Evolutionary conservation across 1,284 basidiomycete species (phyloP).

Genomic region (Puccinia coronata): DNA sequence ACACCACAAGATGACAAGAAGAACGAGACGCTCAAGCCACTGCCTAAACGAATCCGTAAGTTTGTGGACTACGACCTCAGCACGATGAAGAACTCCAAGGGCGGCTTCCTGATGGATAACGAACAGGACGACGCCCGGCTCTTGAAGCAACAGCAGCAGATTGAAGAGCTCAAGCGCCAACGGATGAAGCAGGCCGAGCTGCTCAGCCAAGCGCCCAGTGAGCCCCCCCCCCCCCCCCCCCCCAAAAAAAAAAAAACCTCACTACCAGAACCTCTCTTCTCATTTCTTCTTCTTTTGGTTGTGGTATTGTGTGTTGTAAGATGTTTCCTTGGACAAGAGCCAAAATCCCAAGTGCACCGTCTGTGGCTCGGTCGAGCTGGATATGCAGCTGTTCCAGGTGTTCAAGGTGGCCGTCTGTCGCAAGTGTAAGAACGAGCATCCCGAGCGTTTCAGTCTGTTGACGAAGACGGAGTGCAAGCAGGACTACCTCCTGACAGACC

Average conservation of each 20-base stretch:
- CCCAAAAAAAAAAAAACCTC: no score
- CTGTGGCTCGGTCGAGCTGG: constrained; percentile 80
- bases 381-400: constrained; percentile 74
- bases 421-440: constrained; percentile 80
- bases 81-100: constrained; percentile 68
- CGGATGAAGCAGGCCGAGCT: constrained; percentile 53
- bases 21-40: constrained; percentile 47
- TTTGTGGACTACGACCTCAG: constrained; percentile 48
- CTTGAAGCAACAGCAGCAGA: constrained; percentile 53
- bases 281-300: not conserved
- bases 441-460: constrained; percentile 88
- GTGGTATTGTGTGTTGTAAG: not conserved
- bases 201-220: not conserved
- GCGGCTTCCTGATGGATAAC: constrained; percentile 85
- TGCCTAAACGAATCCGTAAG: constrained; percentile 37
- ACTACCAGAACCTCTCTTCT: not conserved
- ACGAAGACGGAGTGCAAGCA: constrained; percentile 99
- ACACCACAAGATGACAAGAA: not conserved
- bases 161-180: constrained; percentile 54
- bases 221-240: not conserved
- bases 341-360: constrained; percentile 79
- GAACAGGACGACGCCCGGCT: constrained; percentile 61
- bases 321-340: constrained; percentile 56
- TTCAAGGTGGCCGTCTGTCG: constrained; percentile 84
- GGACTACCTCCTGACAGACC: constrained; percentile 61